Base-by-base conservation (phyloP, 1,284 basidiomycete species). In the Ustilago curta region DNA sequence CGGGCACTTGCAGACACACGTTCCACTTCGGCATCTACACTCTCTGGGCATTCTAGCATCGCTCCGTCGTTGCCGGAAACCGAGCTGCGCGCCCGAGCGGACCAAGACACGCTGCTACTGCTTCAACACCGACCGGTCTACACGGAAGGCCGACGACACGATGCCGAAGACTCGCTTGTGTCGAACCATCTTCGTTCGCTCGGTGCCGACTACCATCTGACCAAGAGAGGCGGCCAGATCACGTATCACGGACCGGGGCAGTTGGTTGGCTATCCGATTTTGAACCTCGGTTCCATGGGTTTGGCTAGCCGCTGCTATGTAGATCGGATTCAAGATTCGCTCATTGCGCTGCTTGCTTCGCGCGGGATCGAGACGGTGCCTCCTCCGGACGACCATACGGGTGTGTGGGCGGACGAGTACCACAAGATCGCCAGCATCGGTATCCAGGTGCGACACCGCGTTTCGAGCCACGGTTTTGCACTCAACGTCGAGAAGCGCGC, bases 211-310 rank as follows among this genome's bases (percentile, higher is more conserved):
- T 96, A 96, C 83, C 89, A 92, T 42, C 87, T 90, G 35, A 91
- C 95, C 2, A 89, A 90, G 70, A 89, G 97, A 65, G 96, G 96
- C 11, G 96, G 96, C 1, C 91, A 97, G 85, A 89, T 95, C 60
- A 99, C 97, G 2, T 99, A 94, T 85, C 97, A 99, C 85, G 97
- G 97, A 0, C 96, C 96, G 0, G 97, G 97, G 2, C 97, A 99
- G 86, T 88, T 99, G 70, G 93, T 97, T 14, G 97, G 94, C 35
- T 99, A 99, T 83, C 94, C 95, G 1, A 89, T 98, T 54, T 87
- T 98, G 47, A 95, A 99, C 86, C 88, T 98, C 18, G 88, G 87
- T 1, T 85, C 87, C 12, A 88, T 89, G 82, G 83, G 86, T 18
- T 64, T 84, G 0, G 79, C 79, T 1, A 89, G 90, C 59, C 89